These are phyloP conservation scores for Penicillium expansum DNA, from an alignment of 2,329 filamentous ascomycete genomes.

Conservation along the genomic window DNA sequence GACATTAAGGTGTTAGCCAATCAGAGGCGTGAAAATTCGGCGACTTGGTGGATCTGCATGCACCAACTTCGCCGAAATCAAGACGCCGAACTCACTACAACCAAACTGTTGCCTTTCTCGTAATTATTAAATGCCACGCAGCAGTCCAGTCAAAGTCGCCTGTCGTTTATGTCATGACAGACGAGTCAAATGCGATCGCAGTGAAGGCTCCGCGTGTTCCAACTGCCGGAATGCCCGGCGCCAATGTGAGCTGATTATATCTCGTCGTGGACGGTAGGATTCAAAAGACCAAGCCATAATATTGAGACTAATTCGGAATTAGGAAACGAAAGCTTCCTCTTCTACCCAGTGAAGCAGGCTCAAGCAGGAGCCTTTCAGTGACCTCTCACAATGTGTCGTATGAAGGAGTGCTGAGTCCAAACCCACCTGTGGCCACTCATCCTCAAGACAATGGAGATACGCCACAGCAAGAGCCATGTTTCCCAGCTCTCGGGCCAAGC, in stretches of 20 bases:
- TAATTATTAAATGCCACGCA: slow-evolving; percentile 4
- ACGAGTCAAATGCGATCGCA: slow-evolving; percentile 20
- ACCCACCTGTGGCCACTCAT: background rate
- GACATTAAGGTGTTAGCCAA: background rate
- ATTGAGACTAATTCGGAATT: background rate
- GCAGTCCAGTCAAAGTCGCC: slow-evolving; percentile 12
- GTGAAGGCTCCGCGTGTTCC: slow-evolving; percentile 11
- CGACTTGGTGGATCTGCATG: slow-evolving; percentile 6
- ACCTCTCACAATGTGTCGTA: background rate
- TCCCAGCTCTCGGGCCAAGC: slow-evolving; percentile 8
- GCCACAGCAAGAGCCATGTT: slow-evolving; percentile 5
- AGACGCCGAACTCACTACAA: slow-evolving; percentile 4
- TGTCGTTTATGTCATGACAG: slow-evolving; percentile 16
- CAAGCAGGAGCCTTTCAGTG: background rate
- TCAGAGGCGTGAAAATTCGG: background rate
- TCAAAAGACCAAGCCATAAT: background rate
- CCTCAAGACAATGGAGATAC: background rate
- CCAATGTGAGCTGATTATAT: slow-evolving; percentile 15
- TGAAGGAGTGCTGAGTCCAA: background rate
- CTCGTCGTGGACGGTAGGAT: slow-evolving; percentile 19
- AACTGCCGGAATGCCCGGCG: slow-evolving; percentile 10
- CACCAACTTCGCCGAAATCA: slow-evolving; percentile 5
- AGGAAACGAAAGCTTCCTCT: slow-evolving; percentile 6
- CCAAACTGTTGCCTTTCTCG: background rate
- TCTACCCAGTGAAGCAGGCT: background rate